Conservation (phyloP, 176 grass and related monocot species). For the Oryza glaberrima region DNA sequence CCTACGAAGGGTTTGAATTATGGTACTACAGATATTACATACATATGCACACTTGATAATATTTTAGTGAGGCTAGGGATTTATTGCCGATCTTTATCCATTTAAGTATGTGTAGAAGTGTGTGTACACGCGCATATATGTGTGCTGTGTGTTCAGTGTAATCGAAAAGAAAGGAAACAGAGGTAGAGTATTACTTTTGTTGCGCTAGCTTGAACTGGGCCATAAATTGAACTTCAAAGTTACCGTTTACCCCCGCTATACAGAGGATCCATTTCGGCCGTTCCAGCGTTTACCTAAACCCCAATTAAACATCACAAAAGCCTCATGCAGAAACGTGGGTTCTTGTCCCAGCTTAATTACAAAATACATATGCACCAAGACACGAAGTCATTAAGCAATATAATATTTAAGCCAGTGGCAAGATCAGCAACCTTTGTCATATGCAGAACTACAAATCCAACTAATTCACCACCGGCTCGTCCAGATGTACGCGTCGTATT, state of each 20-base stretch:
- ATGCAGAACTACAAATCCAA: background rate
- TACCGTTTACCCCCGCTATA: background rate
- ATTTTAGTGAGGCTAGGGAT: no score
- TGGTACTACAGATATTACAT: no score
- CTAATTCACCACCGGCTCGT: background rate
- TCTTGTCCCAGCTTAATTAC: conserved; percentile 4
- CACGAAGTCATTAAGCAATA: conserved; percentile 9
- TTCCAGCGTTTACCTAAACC: background rate
- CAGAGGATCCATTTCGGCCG: background rate
- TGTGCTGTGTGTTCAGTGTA: no score
- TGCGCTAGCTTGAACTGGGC: background rate
- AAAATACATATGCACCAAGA: background rate
- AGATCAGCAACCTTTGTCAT: conserved; percentile 6
- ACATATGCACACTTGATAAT: no score
- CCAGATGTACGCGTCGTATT: background rate
- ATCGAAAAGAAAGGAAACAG: no score
- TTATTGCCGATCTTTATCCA: no score
- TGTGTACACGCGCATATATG: no score
- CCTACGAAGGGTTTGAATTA: no score
- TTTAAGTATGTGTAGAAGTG: no score
- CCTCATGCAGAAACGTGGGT: background rate
- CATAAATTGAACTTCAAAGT: background rate
- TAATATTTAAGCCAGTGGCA: background rate
- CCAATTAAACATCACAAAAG: background rate
- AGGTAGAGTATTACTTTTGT: no score